Base-by-base conservation (phyloP, 257 asterid species). In the Ocimum tenuiflorum region DNA sequence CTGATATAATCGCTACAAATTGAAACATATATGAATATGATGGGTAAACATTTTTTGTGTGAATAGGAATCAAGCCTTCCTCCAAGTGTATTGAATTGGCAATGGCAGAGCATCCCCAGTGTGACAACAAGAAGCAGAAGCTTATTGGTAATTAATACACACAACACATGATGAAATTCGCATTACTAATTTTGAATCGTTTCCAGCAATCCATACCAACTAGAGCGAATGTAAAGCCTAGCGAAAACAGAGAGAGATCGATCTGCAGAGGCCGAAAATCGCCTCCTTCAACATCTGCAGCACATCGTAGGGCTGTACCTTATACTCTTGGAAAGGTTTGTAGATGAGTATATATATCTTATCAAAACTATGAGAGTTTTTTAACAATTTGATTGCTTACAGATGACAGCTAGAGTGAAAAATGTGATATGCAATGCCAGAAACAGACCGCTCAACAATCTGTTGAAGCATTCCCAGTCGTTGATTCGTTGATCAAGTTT, bases 101-200 rank as follows among this genome's bases (percentile, higher is more conserved):
- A 75, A 55, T 67, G 78, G 78, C 77, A 78, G 9, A 64, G 31
- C 55, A 72, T 54, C 57, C 62, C 81, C 13, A 78, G 31, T 70
- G 76, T 89, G 5, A 85, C 85, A 8, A 92, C 97, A 76, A 79
- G 99, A 83, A 89, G 99, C 83, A 79, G 79, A 77, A 83, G 81
- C 74, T 33, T 77, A 69, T 58, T 74, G 82, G 96, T 87, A 81
- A 9, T 31, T 2, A 0, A 1, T 1, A 15, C 11, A 0, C 6
- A 18, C 0, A 19, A n/a, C n/a, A n/a, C n/a, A n/a, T n/a, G n/a
- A n/a, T n/a, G n/a, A n/a, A n/a, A n/a, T n/a, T 1, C 4, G 8
- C 38, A 36, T 41, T 6, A 22, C 47, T 41, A 52, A 23, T 52
- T 5, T 17, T 51, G 42, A 38, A 56, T 12, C 20, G 23, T 48